Evolutionary conservation across 176 grass and related monocot genomes (phyloP), one percentile per base, ranked within the genome.

Genomic region (Juncus inflexus): DNA sequence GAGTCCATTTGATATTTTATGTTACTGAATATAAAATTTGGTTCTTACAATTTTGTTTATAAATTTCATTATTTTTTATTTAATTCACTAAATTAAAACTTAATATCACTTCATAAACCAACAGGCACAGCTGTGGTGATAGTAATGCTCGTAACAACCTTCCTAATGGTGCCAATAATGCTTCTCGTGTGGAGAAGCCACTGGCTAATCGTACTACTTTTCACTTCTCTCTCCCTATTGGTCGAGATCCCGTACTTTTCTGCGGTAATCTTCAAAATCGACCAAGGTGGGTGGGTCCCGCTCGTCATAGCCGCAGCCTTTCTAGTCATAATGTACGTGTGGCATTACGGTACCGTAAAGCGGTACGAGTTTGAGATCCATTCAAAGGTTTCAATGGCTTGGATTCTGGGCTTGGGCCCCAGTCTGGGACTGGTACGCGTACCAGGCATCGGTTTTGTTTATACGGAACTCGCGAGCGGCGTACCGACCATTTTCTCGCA

Each of bases 121-220:
- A 61, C 81, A 97, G 94, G 94, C 13, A 99, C 94, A 36, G 88
- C 94, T 0, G 94, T 99, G 52, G 88, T 99, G 51, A 84, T 99
- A 56, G 94, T 99, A 9, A 99, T 99, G 94, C 83, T 99, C 5
- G 94, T 89, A 2, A 99, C 94, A 15, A 99, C 94, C 60, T 92
- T 99, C 78, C 87, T 99, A 60, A 99, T 99, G 94, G 77, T 81
- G n/a, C 94, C 88, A 1, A 85, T 99, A 60, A 99, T 99, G 94
- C 75, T 99, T 39, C 67, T 99, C 60, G 88, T 99, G 7, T 99
- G 94, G 94, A 84, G 80, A 65, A 99, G 94, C 38, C 94, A 99
- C 47, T 99, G 85, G 88, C 58, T 92, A 55, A 77, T 99, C 0
- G 88, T 99, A 8, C 35, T 79, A 10, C 52, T 76, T 43, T 92